Base-by-base conservation (phyloP, 352 stramenopile genomes). In the Globisporangium spinosum region DNA sequence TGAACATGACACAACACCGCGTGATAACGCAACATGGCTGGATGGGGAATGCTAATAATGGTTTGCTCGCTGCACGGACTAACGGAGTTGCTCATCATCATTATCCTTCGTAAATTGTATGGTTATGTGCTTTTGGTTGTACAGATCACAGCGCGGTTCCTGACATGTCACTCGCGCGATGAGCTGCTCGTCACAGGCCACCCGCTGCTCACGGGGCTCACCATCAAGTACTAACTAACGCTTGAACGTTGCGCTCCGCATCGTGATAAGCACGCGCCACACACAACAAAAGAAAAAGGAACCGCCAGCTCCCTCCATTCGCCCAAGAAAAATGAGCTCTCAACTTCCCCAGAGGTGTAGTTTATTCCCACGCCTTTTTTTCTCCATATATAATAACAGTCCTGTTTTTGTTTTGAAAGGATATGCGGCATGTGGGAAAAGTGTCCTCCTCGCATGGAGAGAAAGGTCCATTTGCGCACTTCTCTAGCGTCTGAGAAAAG, bases 191-290 rank as follows among this genome's bases (percentile, higher is more conserved):
- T 92, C 17, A 79, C 74, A 0, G 87, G 87, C 0, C 85, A 95
- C 40, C 85, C 87, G 27, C 62, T 92, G 51, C 66, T 93, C 15
- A 95, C 85, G 6, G 87, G 87, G 0, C 73, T 95, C 22, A 93
- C 80, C 0, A 73, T 92, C 68, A 85, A 86, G 25, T 90, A 89
- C 56, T 91, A 74, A 65, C 27, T 32, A 32, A 32, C 43, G 20
- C 20, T 61, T 22, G 23, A 23, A 27, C 20, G 12, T 43, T 12
- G 35, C 35, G 2, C 35, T 17, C 35, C 35, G 35, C 35, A 32
- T 32, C 5, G 45, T 13, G 8, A 29, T 32, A 29, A 7, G 23
- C 51, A 57, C 3, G 12, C 3, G 8, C 27, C n/a, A 25, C 20
- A 58, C 29, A 35, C 10, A 23, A 38, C 4, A 20, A 6, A 58